Base-by-base conservation (phyloP, 345 rosid genomes). In the Eutrema heterophyllum region DNA sequence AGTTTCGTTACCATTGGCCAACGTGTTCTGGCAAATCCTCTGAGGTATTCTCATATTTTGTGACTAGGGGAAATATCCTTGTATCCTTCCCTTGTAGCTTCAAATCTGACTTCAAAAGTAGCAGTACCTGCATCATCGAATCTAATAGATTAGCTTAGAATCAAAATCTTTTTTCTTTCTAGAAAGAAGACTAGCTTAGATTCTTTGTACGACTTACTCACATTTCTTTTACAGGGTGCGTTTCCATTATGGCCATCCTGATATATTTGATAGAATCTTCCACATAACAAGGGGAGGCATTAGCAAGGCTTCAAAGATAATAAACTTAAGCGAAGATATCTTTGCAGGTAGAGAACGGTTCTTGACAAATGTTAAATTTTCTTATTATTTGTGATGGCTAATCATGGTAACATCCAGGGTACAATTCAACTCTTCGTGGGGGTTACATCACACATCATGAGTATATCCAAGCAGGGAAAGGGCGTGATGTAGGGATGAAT, bases 241-340 rank as follows among this genome's bases (percentile, higher is more conserved):
- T 7, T 92, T 96, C 86, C 99, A 96, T 60, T 96, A 96, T 68
- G 99, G 99, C 46, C 99, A 96, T 89, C 93, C 99, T 69, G 99
- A 96, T 84, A 86, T 96, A 77, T 92, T 96, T 82, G 98, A 92
- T 60, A 84, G 99, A 82, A 72, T 96, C 69, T 96, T 96, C 86
- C 99, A 92, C 84, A 82, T 96, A 71, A 96, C 99, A 69, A 86
- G 98, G 65, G 99, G 98, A 55, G 97, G 99, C 81, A 74, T 96
- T 62, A 90, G 99, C 87, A 96, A 96, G 80, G 99, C 99, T 70
- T 96, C 98, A 67, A 96, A 79, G 83, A 82, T 52, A 74, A 90
- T 96, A 70, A 92, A 96, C 77, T 83, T 90, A 72, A 96, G 99
- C 32, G 99, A 96, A 80, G 98, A 92, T 75, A 84, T 92, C 74